phyloP scores from a whole-genome alignment of 306 rosid genomes.

The Ziziphus jujuba region DNA sequence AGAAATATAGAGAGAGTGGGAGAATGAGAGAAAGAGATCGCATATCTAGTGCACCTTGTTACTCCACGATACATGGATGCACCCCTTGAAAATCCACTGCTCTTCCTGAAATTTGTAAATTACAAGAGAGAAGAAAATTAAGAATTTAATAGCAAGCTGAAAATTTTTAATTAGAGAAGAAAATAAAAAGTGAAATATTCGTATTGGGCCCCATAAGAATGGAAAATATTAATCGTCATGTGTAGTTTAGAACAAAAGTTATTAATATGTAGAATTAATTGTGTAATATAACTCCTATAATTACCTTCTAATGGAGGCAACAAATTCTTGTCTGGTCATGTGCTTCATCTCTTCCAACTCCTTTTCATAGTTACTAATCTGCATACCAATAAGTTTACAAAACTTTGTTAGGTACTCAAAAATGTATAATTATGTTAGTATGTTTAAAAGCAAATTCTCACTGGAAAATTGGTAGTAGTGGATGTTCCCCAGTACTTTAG shows the following conservation, averaged over 20 bases:
- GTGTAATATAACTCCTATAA: neutral
- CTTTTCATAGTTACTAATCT: conserved; percentile 92
- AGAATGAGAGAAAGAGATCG: neutral
- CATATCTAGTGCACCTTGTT: conserved; percentile 59
- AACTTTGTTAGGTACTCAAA: too few species aligned
- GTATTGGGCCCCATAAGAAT: too few species aligned
- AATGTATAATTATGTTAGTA: neutral
- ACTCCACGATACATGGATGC: conserved; percentile 99
- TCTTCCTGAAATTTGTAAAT: conserved; percentile 62
- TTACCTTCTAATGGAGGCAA: conserved; percentile 93
- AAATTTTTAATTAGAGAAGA: neutral
- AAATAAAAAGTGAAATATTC: too few species aligned
- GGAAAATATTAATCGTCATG: too few species aligned
- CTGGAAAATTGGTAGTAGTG: conserved; percentile 95
- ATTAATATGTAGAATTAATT: too few species aligned
- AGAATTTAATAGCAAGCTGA: too few species aligned
- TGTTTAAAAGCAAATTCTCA: conserved; percentile 19
- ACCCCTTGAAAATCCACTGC: conserved; percentile 98
- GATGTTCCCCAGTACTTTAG: conserved; percentile 98
- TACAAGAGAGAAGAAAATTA: neutral
- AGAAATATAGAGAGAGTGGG: conserved; percentile 1
- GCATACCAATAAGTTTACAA: neutral
- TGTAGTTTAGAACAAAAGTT: too few species aligned
- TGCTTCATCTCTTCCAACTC: conserved; percentile 97
- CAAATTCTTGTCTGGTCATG: conserved; percentile 99